phyloP scores from a whole-genome alignment of 495 filamentous ascomycete genomes.

The Astrothelium subdiscretum region DNA sequence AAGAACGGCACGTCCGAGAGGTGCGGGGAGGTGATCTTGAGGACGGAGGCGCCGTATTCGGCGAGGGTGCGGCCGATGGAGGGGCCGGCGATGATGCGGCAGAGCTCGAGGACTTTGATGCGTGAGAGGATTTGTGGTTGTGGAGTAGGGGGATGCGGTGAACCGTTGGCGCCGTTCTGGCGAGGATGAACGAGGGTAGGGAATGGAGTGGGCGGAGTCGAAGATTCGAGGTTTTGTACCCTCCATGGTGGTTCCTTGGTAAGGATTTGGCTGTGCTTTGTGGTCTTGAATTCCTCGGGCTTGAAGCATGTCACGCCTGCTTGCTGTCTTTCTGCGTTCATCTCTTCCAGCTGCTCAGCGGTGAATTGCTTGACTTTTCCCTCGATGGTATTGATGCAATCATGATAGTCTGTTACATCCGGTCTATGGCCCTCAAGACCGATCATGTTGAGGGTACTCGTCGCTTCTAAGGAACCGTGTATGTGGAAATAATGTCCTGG shows the following conservation, averaged over 20 bases:
- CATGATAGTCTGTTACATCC: constrained; percentile 14
- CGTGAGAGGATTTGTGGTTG: constrained; percentile 39
- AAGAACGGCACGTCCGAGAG: constrained; percentile 38
- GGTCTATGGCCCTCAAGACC: constrained; percentile 27
- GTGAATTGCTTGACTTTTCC: constrained; percentile 4
- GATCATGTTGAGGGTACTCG: constrained; percentile 29
- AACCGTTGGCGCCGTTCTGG: constrained; percentile 31
- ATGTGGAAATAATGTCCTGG: constrained; percentile 38
- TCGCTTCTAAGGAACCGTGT: constrained; percentile 25
- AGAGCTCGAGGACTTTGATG: constrained; percentile 49
- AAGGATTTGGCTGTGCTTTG: constrained; percentile 35
- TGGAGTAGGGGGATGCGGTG: constrained; percentile 25
- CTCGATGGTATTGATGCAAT: constrained; percentile 10
- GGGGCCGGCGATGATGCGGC: constrained; percentile 50
- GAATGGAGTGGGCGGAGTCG: background rate
- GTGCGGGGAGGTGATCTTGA: constrained; percentile 44
- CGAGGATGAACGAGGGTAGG: constrained; percentile 25
- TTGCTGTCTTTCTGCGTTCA: constrained; percentile 39
- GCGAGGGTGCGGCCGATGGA: constrained; percentile 42
- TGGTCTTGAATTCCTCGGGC: constrained; percentile 34
- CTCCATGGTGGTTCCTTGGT: constrained; percentile 35
- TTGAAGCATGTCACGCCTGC: constrained; percentile 41
- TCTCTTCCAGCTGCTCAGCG: constrained; percentile 31
- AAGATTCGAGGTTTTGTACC: constrained; percentile 33
- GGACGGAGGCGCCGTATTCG: constrained; percentile 49